phyloP scores from a whole-genome alignment of 106 monocot species.

The Dioscorea dumetorum region DNA sequence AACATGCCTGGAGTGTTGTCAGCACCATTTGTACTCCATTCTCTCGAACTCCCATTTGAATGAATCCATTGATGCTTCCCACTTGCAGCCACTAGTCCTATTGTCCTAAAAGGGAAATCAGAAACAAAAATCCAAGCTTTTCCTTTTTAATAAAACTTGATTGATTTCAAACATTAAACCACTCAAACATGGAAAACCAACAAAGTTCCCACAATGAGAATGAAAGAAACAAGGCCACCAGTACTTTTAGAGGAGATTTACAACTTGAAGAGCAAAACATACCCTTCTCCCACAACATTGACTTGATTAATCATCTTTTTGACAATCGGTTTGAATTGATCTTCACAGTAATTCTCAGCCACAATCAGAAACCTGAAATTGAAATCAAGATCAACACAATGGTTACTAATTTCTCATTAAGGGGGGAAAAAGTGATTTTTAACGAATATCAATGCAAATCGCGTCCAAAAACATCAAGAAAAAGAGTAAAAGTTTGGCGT shows the following conservation, averaged over 20 bases:
- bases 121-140: too few relatives aligned
- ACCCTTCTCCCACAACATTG: slow-evolving; percentile 11
- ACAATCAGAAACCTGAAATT: slow-evolving; percentile 1
- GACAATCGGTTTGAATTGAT: not conserved
- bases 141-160: too few relatives aligned
- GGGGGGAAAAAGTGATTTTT: too few relatives aligned
- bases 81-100: slow-evolving; percentile 14
- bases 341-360: not conserved
- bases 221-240: not conserved
- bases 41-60: slow-evolving; percentile 11
- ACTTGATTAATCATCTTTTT: not conserved
- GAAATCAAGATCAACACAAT: not conserved
- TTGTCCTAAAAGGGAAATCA: slow-evolving; percentile 10
- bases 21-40: not conserved
- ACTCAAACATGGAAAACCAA: not conserved
- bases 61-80: slow-evolving; percentile 22
- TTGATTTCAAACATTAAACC: too few relatives aligned
- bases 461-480: too few relatives aligned
- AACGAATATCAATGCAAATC: too few relatives aligned
- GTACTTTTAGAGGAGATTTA: too few relatives aligned
- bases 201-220: not conserved
- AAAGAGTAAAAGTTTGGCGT: too few relatives aligned
- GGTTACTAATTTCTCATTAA: not conserved
- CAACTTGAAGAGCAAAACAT: not conserved
- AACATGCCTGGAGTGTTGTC: slow-evolving; percentile 2